Evolutionary conservation across 176 grass and related monocot genomes (phyloP), one percentile per base, ranked within the genome.

Genomic region (Leersia perrieri): DNA sequence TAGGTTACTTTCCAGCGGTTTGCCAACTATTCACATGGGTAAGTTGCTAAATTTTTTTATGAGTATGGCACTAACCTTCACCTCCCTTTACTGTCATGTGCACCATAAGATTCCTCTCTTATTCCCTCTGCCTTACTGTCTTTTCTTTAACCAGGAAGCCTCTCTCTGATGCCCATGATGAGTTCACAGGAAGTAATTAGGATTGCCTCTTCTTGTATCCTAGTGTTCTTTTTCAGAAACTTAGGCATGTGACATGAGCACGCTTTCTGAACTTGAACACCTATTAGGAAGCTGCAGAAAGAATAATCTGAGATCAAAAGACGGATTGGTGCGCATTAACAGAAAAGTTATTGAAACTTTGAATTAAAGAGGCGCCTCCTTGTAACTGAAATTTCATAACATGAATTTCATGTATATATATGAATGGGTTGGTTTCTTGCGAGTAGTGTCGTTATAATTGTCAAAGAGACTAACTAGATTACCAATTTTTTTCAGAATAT

Each of bases 1-100:
- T 78, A 67, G 34, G 78, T 86, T 82, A 89, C 88, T 89, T 86
- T 89, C 78, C 88, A 86, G 73, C 74, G 72, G 57, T 44, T 85
- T 65, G 87, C 40, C 77, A 85, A 60, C 82, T 41, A 85, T 85
- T 70, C 82, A 89, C 87, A 89, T 81, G 87, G 82, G 82, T 85
- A 89, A 89, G 77, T 85, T 85, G 77, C 82, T 81, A 71, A 57
- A 3, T 75, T 71, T 80, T 57, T 76, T 70, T 65, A 80, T 27
- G 51, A 15, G 64, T 33, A 74, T 76, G 67, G 76, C 68, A 72
- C 87, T 89, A 89, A 81, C n/a, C 82, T 89, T 89, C 82, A 64
- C 66, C 81, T 23, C 20, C 18, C 65, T 83, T 86, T 82, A 86
- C 83, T 47, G 67, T 12, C 88, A 89, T 86, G 88, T 89, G 88